Conservation (phyloP, 2,329 filamentous ascomycete genomes). For the Paecilomyces formosus region DNA sequence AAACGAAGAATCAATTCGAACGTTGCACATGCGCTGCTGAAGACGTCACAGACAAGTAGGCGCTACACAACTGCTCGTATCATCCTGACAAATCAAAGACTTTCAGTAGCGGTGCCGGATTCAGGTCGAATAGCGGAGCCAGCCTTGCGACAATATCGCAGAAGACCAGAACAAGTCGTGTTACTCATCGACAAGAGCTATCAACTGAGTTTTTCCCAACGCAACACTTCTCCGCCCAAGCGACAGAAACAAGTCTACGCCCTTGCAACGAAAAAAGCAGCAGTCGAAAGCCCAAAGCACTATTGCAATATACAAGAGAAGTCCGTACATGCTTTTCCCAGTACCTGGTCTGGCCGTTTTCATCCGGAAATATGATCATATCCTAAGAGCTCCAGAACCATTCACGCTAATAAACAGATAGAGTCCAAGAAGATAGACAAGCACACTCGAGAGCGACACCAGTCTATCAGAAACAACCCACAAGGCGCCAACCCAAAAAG, state of each 20-base stretch:
- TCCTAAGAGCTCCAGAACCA: conserved; percentile 3
- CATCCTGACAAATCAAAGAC: not conserved
- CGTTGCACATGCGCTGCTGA: not conserved
- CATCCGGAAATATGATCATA: not conserved
- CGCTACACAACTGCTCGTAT: not conserved
- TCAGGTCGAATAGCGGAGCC: not conserved
- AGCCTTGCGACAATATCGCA: not conserved
- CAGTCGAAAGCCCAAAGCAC: not conserved
- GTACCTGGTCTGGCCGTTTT: not conserved
- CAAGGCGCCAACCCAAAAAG: not conserved
- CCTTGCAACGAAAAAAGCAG: not conserved
- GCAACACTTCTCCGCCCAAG: not conserved
- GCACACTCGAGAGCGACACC: not conserved
- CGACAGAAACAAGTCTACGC: not conserved
- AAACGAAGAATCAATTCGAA: not conserved
- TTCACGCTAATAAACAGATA: conserved; percentile 12
- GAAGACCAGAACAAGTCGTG: not conserved
- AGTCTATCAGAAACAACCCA: not conserved
- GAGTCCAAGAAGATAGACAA: conserved; percentile 4
- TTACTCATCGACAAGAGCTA: not conserved
- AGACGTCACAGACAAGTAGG: not conserved
- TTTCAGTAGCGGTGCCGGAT: not conserved
- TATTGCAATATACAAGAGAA: not conserved
- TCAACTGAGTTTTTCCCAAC: not conserved
- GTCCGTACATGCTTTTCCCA: not conserved